These are phyloP conservation scores for Pichia inconspicua DNA, from an alignment of 1,139 yeast species.

Conservation along the genomic window DNA sequence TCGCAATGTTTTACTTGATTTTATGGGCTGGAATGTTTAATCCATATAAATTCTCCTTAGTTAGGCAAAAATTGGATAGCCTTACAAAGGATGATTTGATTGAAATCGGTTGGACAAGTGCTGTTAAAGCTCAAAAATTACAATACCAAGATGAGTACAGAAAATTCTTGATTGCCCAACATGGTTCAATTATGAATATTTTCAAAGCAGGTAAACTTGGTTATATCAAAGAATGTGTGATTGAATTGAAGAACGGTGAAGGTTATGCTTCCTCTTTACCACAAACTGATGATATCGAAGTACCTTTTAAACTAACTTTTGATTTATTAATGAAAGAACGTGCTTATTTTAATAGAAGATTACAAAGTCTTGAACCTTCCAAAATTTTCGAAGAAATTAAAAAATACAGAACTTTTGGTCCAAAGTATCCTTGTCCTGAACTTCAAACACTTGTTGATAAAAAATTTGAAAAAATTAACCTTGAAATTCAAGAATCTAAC, in stretches of 20 bases:
- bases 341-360: slow-evolving; percentile 19
- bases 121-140: slow-evolving; percentile 61
- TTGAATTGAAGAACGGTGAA: slow-evolving; percentile 63
- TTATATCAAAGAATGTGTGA: slow-evolving; percentile 47
- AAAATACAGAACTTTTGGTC: slow-evolving; percentile 57
- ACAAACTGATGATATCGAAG: slow-evolving; percentile 8
- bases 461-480: slow-evolving; percentile 32
- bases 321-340: slow-evolving; percentile 42
- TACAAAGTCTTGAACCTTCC: slow-evolving; percentile 31
- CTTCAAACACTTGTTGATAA: slow-evolving; percentile 34
- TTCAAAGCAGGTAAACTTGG: slow-evolving; percentile 65
- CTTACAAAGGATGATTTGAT: slow-evolving; percentile 47
- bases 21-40: slow-evolving; percentile 68
- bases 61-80: slow-evolving; percentile 21
- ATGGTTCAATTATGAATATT: slow-evolving; percentile 76
- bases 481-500: slow-evolving; percentile 9
- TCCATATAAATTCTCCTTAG: slow-evolving; percentile 44
- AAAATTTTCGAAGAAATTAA: slow-evolving; percentile 45
- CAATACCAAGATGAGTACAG: slow-evolving; percentile 71
- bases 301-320: slow-evolving; percentile 37
- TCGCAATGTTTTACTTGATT: slow-evolving; percentile 45
- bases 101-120: slow-evolving; percentile 86
- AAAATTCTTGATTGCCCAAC: slow-evolving; percentile 52
- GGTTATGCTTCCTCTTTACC: slow-evolving; percentile 52
- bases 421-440: slow-evolving; percentile 40